A percentile compares a stretch with the other conserved stretches of the same genome.
phyloP scores from a whole-genome alignment of 257 asterid species.

The Misopates orontium region DNA sequence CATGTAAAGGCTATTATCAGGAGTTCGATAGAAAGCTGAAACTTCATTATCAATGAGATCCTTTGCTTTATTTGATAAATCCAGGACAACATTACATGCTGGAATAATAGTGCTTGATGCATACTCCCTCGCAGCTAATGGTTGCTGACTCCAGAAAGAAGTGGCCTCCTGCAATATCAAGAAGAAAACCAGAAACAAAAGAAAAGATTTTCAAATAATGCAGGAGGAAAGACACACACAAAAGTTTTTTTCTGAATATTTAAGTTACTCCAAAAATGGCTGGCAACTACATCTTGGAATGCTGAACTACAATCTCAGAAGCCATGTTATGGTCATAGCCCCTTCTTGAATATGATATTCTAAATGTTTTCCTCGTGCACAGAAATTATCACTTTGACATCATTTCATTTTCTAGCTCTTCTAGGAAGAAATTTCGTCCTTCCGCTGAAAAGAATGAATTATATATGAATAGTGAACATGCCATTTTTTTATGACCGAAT shows the following conservation, averaged over 20 bases:
- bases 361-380: no score
- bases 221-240: slow-evolving; percentile 5
- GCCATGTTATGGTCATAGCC: no score
- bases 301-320: no score
- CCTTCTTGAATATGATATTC: no score
- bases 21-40: slow-evolving; percentile 81
- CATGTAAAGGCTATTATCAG: slow-evolving; percentile 92
- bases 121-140: slow-evolving; percentile 83
- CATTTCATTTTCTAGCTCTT: no score
- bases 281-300: no score
- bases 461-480: no score
- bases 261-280: no score
- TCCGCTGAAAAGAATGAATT: no score
- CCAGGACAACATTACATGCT: slow-evolving; percentile 73
- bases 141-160: slow-evolving; percentile 97
- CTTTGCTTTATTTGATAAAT: slow-evolving; percentile 70
- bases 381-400: no score
- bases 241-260: background rate
- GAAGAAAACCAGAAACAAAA: slow-evolving; percentile 12
- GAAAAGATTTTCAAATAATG: slow-evolving; percentile 13
- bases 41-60: slow-evolving; percentile 94
- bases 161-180: slow-evolving; percentile 79
- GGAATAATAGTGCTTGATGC: slow-evolving; percentile 94
- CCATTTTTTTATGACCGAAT: no score
- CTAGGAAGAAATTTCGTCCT: no score